Evolutionary conservation across 495 filamentous ascomycete genomes (phyloP).

Genomic region (Aspergillus funiculosus): DNA sequence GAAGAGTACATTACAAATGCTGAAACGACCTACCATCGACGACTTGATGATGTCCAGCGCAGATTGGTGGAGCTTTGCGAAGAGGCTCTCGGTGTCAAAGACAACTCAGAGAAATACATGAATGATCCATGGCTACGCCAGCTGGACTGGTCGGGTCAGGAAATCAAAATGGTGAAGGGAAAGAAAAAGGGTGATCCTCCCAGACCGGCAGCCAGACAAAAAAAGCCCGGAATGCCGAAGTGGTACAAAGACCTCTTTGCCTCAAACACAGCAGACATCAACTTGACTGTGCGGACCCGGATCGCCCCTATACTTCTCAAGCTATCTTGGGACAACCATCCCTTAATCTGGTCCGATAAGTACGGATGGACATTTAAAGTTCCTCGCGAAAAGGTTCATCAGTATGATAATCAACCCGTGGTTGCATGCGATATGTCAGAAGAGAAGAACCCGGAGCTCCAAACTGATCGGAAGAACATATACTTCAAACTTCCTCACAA

Average conservation of each 20-base stretch:
- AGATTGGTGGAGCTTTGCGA: constrained; percentile 66
- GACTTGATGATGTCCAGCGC: constrained; percentile 69
- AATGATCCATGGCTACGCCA: constrained; percentile 87
- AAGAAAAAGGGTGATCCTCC: constrained; percentile 79
- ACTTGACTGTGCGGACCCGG: constrained; percentile 78
- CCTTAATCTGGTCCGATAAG: constrained; percentile 86
- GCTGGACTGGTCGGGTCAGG: constrained; percentile 92
- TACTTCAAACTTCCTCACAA: constrained; percentile 98
- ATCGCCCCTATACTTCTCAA: constrained; percentile 82
- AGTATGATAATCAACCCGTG: constrained; percentile 66
- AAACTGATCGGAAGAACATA: constrained; percentile 56
- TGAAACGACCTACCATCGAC: constrained; percentile 73
- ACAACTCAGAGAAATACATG: constrained; percentile 55
- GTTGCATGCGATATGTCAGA: constrained; percentile 68
- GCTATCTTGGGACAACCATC: constrained; percentile 82
- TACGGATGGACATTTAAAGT: constrained; percentile 91
- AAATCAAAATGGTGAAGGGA: constrained; percentile 82
- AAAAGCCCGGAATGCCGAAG: constrained; percentile 86
- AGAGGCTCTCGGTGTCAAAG: constrained; percentile 68
- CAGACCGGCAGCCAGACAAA: constrained; percentile 74
- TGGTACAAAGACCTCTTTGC: constrained; percentile 93
- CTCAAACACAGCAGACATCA: constrained; percentile 57
- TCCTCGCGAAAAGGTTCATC: constrained; percentile 52
- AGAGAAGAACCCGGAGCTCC: constrained; percentile 57
- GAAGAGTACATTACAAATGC: constrained; percentile 72